Percentiles rank a stretch among this genome's conserved stretches.
These are phyloP conservation scores for Xylaria curta DNA, from an alignment of 495 filamentous ascomycete genomes.

Conservation along the genomic window DNA sequence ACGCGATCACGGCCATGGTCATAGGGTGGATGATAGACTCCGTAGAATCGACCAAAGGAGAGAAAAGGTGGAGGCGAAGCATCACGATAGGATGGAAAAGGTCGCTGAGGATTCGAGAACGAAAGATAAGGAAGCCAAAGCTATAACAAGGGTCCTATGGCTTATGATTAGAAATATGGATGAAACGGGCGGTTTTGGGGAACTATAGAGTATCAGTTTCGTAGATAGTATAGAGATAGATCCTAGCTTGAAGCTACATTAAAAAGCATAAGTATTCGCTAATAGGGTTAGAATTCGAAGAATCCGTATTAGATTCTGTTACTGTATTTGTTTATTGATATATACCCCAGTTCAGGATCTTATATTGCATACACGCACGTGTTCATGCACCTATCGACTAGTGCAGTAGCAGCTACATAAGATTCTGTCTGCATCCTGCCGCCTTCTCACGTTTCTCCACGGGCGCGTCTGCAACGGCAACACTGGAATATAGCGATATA, in stretches of 20 bases:
- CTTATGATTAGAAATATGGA: constrained; percentile 5
- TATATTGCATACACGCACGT: too few species aligned
- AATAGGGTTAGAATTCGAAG: too few species aligned
- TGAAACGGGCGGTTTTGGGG: not conserved
- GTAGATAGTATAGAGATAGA: not conserved
- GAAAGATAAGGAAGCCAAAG: constrained; percentile 15
- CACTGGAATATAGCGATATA: not conserved
- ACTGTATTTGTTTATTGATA: too few species aligned
- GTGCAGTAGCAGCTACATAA: too few species aligned
- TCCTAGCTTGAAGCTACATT: not conserved
- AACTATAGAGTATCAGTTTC: not conserved
- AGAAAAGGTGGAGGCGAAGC: constrained; percentile 10
- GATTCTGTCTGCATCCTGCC: too few species aligned
- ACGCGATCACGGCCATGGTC: not conserved
- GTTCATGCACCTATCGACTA: too few species aligned
- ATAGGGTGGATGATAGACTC: constrained; percentile 7
- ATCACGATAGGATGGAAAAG: constrained; percentile 10
- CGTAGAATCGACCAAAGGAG: constrained; percentile 9
- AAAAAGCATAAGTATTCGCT: too few species aligned
- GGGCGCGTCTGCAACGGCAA: not conserved
- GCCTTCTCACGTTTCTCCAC: too few species aligned
- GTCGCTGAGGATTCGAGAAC: not conserved
- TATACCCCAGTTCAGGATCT: too few species aligned
- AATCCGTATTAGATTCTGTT: too few species aligned
- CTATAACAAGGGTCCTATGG: constrained; percentile 16